phyloP scores from a whole-genome alignment of 768 basidiomycete species.

The Coprinopsis marcescibilis region DNA sequence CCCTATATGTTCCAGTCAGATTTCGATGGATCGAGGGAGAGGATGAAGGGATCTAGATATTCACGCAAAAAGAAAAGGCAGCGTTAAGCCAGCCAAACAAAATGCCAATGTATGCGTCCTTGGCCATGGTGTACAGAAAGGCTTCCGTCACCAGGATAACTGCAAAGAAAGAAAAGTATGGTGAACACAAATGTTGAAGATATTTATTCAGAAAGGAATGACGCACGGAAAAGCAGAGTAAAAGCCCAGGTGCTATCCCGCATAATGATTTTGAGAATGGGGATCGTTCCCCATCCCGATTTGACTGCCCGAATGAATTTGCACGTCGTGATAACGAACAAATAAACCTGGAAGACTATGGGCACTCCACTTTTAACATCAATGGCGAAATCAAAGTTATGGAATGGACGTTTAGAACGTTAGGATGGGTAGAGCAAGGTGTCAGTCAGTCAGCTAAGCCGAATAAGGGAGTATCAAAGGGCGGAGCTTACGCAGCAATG shows the following conservation, averaged over 20 bases:
- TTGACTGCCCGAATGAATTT: slow-evolving; percentile 31
- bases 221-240: slow-evolving; percentile 32
- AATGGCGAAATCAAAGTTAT: neutral
- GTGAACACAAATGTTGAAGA: neutral
- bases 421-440: neutral
- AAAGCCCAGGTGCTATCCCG: slow-evolving; percentile 41
- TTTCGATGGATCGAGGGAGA: neutral
- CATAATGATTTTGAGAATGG: slow-evolving; percentile 33
- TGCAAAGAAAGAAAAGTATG: neutral
- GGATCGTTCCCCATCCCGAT: slow-evolving; percentile 35
- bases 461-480: neutral
- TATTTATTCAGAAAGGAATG: neutral
- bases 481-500: slow-evolving; percentile 1
- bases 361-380: slow-evolving; percentile 21
- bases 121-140: neutral
- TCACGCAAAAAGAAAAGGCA: neutral
- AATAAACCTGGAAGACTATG: slow-evolving; percentile 30
- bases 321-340: slow-evolving; percentile 32
- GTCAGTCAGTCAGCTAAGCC: neutral
- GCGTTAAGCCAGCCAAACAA: slow-evolving; percentile 2
- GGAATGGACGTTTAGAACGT: neutral
- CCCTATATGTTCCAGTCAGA: neutral
- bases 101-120: slow-evolving; percentile 5
- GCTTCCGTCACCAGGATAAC: slow-evolving; percentile 2
- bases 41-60: neutral